Evolutionary conservation across 805 yeast species (phyloP).

Genomic region (Jamesozyma lodderae): DNA sequence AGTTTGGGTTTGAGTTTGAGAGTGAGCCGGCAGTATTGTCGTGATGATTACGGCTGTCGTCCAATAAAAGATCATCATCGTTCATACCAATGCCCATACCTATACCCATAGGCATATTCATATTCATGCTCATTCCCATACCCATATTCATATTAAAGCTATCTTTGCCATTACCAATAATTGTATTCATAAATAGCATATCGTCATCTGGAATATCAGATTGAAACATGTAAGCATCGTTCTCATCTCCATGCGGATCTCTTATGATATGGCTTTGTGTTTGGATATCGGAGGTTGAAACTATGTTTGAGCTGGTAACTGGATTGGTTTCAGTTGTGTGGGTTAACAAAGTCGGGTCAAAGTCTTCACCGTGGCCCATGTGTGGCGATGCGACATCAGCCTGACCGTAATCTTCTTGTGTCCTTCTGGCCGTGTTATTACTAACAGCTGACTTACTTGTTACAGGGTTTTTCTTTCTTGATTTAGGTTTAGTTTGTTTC

Average conservation of each 20-base stretch:
- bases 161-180: conserved; percentile 6
- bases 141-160: conserved; percentile 3
- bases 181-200: conserved; percentile 6
- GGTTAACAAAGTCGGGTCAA: background rate
- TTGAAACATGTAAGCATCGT: conserved; percentile 2
- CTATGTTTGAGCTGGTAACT: background rate
- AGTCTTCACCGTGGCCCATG: background rate
- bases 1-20: background rate
- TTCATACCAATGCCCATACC: conserved; percentile 1
- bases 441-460: background rate
- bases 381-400: background rate
- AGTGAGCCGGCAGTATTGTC: background rate
- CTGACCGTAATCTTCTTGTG: background rate
- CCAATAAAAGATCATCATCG: background rate
- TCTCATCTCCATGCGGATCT: background rate
- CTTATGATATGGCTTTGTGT: too few species aligned
- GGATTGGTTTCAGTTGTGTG: background rate
- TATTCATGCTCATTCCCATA: conserved; percentile 1
- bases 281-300: background rate
- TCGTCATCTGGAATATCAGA: conserved; percentile 5
- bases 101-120: conserved; percentile 1
- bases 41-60: background rate
- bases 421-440: background rate
- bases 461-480: background rate
- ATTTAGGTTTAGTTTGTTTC: background rate